These are phyloP conservation scores for Lachnellula subtilissima DNA, from an alignment of 2,329 filamentous ascomycete species.

Conservation along the genomic window DNA sequence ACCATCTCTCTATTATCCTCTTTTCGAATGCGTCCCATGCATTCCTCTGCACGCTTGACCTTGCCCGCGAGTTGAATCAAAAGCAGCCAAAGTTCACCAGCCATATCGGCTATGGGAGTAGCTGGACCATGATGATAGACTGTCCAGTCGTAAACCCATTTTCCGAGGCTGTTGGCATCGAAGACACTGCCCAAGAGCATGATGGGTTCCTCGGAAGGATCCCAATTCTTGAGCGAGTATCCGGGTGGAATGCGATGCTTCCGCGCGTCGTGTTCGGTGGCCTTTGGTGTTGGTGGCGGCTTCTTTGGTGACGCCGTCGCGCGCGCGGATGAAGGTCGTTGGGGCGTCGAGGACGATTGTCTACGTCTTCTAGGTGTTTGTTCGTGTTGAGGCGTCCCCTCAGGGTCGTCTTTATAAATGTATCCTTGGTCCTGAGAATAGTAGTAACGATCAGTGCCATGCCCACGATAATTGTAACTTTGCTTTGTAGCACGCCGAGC, in stretches of 20 bases:
- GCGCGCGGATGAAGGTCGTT: constrained; percentile 25
- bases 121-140: constrained; percentile 80
- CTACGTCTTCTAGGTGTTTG: constrained; percentile 26
- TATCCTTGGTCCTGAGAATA: constrained; percentile 29
- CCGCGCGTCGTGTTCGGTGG: constrained; percentile 56
- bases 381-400: constrained; percentile 23
- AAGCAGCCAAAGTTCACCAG: constrained; percentile 91
- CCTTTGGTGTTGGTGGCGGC: constrained; percentile 39
- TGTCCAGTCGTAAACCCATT: constrained; percentile 99
- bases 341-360: constrained; percentile 29
- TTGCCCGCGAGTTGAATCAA: constrained; percentile 92
- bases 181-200: constrained; percentile 93
- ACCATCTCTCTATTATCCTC: constrained; percentile 73
- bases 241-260: constrained; percentile 75
- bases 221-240: constrained; percentile 98
- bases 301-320: constrained; percentile 26
- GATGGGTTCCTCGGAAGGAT: constrained; percentile 89
- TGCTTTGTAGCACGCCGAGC: constrained; percentile 24
- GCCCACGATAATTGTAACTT: constrained; percentile 32
- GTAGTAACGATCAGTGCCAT: constrained; percentile 33
- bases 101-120: constrained; percentile 82
- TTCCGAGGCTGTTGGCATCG: constrained; percentile 93
- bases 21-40: constrained; percentile 65
- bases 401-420: constrained; percentile 28
- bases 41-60: constrained; percentile 84